Percentiles rank a stretch among this genome's conserved stretches.
Evolutionary conservation across 2,329 filamentous ascomycete species (phyloP).

Genomic region (Pyricularia pennisetigena): DNA sequence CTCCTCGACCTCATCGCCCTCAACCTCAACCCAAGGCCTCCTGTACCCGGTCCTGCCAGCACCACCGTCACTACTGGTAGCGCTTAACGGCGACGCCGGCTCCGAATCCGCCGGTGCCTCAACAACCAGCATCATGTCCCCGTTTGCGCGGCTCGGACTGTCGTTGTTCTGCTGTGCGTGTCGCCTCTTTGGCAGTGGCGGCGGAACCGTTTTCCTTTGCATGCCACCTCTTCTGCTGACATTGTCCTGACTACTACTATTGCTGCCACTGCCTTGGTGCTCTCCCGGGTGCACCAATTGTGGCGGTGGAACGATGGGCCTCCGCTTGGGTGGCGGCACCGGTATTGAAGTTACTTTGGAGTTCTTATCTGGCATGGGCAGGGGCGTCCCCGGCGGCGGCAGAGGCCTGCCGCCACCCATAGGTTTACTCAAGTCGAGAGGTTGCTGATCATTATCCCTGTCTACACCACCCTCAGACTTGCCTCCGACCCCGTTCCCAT

Average conservation of each 20-base stretch:
- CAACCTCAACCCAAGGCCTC: constrained; percentile 24
- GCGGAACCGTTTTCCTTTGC: constrained; percentile 53
- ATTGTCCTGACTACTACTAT: not conserved
- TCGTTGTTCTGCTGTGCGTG: constrained; percentile 23
- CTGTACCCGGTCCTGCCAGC: constrained; percentile 14
- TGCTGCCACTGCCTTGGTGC: not conserved
- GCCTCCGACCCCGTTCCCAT: constrained; percentile 4
- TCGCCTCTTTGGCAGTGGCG: constrained; percentile 39
- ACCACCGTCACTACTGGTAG: constrained; percentile 12
- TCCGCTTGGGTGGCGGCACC: constrained; percentile 46
- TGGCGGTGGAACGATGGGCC: constrained; percentile 42
- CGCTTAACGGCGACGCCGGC: constrained; percentile 38
- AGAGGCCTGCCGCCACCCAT: constrained; percentile 77
- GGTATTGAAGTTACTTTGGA: constrained; percentile 43
- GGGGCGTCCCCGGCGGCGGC: constrained; percentile 69
- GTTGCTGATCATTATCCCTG: constrained; percentile 11
- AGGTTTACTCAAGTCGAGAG: constrained; percentile 48
- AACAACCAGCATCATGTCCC: constrained; percentile 52
- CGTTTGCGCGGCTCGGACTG: constrained; percentile 16
- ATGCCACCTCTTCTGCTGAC: not conserved
- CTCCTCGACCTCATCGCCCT: constrained; percentile 13
- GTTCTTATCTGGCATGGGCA: constrained; percentile 58
- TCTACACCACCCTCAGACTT: not conserved
- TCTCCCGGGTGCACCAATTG: not conserved
- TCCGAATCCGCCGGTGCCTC: constrained; percentile 55